A percentile compares a stretch with the other conserved stretches of the same genome.
Evolutionary conservation across 257 asterid species (phyloP).

Genomic region (Rauvolfia tetraphylla): DNA sequence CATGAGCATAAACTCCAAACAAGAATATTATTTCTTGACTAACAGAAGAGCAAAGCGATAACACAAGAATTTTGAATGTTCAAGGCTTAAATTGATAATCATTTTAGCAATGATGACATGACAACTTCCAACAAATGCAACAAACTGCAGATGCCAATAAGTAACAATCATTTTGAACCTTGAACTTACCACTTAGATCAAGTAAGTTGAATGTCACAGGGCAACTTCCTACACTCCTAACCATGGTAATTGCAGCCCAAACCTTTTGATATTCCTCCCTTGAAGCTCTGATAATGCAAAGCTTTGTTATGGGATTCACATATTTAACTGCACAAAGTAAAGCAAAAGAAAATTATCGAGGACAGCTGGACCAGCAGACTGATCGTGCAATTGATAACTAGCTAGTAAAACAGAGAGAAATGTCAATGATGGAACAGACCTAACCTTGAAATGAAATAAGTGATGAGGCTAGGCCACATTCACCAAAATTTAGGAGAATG

Average conservation of each 20-base stretch:
- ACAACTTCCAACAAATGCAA: neutral
- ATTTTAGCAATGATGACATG: neutral
- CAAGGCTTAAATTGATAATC: neutral
- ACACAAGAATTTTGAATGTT: neutral
- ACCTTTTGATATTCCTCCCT: conserved; percentile 64
- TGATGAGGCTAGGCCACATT: conserved; percentile 82
- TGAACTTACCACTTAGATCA: conserved; percentile 70
- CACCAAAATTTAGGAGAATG: conserved; percentile 78
- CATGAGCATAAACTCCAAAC: neutral
- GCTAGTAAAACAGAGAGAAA: conserved; percentile 7
- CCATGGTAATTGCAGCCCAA: conserved; percentile 81
- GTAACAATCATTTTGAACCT: neutral
- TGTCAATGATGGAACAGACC: neutral
- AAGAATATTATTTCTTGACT: neutral
- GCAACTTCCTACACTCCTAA: conserved; percentile 64
- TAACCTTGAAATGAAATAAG: conserved; percentile 70
- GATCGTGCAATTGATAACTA: neutral
- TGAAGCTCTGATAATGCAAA: conserved; percentile 72
- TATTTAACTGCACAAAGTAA: conserved; percentile 63
- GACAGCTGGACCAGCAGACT: neutral
- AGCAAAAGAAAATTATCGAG: neutral
- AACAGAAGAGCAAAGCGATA: neutral
- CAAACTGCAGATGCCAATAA: neutral
- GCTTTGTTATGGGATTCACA: conserved; percentile 78
- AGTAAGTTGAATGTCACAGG: conserved; percentile 78